Evolutionary conservation across 2,329 filamentous ascomycete genomes (phyloP).

Genomic region (Ophiobolus disseminans): DNA sequence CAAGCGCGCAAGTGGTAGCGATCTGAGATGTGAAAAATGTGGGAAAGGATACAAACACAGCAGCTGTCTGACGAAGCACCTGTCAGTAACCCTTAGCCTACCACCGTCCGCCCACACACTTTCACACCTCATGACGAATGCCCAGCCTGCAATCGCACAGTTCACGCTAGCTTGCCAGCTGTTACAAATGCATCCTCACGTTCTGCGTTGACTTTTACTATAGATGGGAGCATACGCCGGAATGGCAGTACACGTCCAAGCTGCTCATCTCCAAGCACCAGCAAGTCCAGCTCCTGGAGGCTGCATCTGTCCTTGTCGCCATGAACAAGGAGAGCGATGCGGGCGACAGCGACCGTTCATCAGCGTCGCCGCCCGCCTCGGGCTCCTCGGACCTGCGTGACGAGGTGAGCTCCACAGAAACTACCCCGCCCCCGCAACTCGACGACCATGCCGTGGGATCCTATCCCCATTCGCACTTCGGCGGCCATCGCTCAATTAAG

Average conservation of each 20-base stretch:
- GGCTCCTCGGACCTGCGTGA: conserved; percentile 77
- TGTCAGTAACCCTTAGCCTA: conserved; percentile 79
- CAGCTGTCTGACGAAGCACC: conserved; percentile 99
- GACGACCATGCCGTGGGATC: conserved; percentile 67
- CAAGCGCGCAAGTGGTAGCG: conserved; percentile 78
- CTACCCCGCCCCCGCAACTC: conserved; percentile 83
- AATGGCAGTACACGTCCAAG: conserved; percentile 97
- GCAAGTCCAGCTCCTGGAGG: conserved; percentile 96
- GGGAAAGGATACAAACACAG: conserved; percentile 99
- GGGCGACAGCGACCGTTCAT: conserved; percentile 78
- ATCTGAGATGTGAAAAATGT: conserved; percentile 96
- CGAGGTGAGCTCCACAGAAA: conserved; percentile 86
- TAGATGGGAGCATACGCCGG: conserved; percentile 99
- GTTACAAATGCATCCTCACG: conserved; percentile 18
- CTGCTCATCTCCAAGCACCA: conserved; percentile 99
- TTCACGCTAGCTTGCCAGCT: conserved; percentile 12
- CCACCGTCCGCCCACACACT: conserved; percentile 51
- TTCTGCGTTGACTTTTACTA: conserved; percentile 45
- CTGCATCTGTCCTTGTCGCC: conserved; percentile 90
- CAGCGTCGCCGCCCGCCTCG: conserved; percentile 80
- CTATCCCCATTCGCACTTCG: conserved; percentile 45
- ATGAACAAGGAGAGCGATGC: conserved; percentile 77
- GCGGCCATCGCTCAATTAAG: conserved; percentile 48
- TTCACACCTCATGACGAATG: conserved; percentile 51
- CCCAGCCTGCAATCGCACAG: conserved; percentile 36